Base-by-base conservation (phyloP, 768 basidiomycete genomes). In the Lactarius indigo region DNA sequence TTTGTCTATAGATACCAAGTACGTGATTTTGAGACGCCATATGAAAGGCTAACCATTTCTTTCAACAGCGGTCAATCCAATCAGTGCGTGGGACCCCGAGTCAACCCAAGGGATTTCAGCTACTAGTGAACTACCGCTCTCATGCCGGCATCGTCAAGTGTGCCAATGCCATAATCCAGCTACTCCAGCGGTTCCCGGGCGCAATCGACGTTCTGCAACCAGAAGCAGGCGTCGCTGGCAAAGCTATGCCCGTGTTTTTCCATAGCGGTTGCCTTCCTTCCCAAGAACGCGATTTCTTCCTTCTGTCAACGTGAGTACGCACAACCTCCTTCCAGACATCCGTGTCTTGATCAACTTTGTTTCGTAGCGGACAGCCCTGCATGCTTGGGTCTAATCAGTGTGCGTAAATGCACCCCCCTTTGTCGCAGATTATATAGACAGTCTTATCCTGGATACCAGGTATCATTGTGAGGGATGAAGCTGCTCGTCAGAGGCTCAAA, bases 81-180 rank as follows among this genome's bases (percentile, higher is more conserved):
- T 41, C 50, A 3, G 62, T 70, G 30, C 59, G 59, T 52, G 68
- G 69, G 1, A 47, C 70, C 5, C 66, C 75, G 35, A 61, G 63
- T 12, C 68, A 74, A 1, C 81, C 79, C 4, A 68, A 64, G 47
- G 77, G 79, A 0, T 91, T 91, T 71, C 84, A 87, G 68, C 79
- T 92, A 1, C 75, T 81, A 0, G 76, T 82, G 58, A 91, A 91
- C 71, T 90, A 88, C 70, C 83, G 90, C 6, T 90, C 88, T 0
- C 88, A 90, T 71, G 83, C 82, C 0, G 90, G 90, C 2, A 91
- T 91, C 52, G 85, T 91, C n/a, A 79, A 86, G 56, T 89, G 87
- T 69, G 90, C 90, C 0, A 83, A 86, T 60, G 83, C 82, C 0
- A 76, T 90, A 30, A 82, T 91, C 5, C 81, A 85, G n/a, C 74